Evolutionary conservation across 2,329 filamentous ascomycete genomes (phyloP).

Genomic region (Microcera coccophila): DNA sequence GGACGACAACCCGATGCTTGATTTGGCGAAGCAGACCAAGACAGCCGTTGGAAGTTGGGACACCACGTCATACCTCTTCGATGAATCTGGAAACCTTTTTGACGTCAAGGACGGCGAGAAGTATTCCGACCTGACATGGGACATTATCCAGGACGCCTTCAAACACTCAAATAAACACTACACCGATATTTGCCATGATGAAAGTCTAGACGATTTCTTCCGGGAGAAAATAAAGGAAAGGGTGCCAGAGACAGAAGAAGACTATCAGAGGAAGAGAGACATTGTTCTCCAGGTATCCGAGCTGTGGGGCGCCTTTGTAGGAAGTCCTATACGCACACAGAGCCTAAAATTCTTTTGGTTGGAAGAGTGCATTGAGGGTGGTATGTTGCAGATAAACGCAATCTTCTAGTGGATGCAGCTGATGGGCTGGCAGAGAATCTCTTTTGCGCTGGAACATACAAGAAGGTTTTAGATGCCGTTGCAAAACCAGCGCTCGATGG

Average conservation of each 20-base stretch:
- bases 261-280: slow-evolving; percentile 38
- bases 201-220: slow-evolving; percentile 56
- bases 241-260: slow-evolving; percentile 43
- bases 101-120: slow-evolving; percentile 42
- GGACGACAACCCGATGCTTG: slow-evolving; percentile 64
- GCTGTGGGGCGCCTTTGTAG: slow-evolving; percentile 69
- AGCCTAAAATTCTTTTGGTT: slow-evolving; percentile 75
- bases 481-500: slow-evolving; percentile 53
- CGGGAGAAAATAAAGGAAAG: slow-evolving; percentile 40
- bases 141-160: slow-evolving; percentile 65
- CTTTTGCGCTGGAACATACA: slow-evolving; percentile 58
- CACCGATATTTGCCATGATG: slow-evolving; percentile 42
- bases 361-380: slow-evolving; percentile 72
- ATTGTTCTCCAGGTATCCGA: slow-evolving; percentile 53
- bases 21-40: slow-evolving; percentile 59
- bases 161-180: slow-evolving; percentile 57
- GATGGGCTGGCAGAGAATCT: slow-evolving; percentile 48
- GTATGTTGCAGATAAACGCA: slow-evolving; percentile 34
- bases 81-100: slow-evolving; percentile 53
- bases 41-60: slow-evolving; percentile 50
- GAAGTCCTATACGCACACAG: slow-evolving; percentile 59
- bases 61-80: slow-evolving; percentile 51
- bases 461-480: slow-evolving; percentile 55
- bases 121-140: slow-evolving; percentile 59
- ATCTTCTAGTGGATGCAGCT: slow-evolving; percentile 1